Evolutionary conservation across 164 flowering plant species (phyloP).

Genomic region (Hamamelis virginiana): DNA sequence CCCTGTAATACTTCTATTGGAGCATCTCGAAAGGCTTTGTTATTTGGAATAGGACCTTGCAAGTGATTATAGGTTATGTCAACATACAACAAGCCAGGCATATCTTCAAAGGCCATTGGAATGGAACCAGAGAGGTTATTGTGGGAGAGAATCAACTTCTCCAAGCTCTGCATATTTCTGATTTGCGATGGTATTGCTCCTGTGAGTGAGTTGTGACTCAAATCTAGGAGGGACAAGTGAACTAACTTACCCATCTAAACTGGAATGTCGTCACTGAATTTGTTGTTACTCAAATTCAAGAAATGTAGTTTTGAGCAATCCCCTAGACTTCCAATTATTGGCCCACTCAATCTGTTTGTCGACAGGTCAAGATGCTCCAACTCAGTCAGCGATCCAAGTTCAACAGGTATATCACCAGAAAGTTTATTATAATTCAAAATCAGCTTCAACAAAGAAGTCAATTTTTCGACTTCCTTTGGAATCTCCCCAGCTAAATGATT

Average conservation of each 20-base stretch:
- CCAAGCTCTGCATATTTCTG: background rate
- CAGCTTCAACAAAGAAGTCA: conserved; percentile 3
- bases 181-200: conserved; percentile 12
- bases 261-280: conserved; percentile 16
- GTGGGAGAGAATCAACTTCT: conserved; percentile 9
- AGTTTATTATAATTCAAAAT: conserved; percentile 16
- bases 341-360: conserved; percentile 3
- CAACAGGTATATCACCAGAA: conserved; percentile 17
- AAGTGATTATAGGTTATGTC: conserved; percentile 12
- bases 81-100: conserved; percentile 7
- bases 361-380: conserved; percentile 9
- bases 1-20: conserved; percentile 3
- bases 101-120: conserved; percentile 2
- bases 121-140: conserved; percentile 12
- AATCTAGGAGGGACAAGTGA: background rate
- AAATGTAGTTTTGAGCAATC: background rate
- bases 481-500: conserved; percentile 25
- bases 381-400: conserved; percentile 1
- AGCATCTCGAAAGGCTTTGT: background rate
- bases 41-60: conserved; percentile 11
- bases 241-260: background rate
- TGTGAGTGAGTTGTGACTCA: conserved; percentile 11
- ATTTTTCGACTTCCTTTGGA: conserved; percentile 11
- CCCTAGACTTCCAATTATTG: conserved; percentile 2
- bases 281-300: conserved; percentile 17